Evolutionary conservation across 257 asterid species (phyloP), one percentile per base, ranked within the genome.

Genomic region (Verbena officinalis): DNA sequence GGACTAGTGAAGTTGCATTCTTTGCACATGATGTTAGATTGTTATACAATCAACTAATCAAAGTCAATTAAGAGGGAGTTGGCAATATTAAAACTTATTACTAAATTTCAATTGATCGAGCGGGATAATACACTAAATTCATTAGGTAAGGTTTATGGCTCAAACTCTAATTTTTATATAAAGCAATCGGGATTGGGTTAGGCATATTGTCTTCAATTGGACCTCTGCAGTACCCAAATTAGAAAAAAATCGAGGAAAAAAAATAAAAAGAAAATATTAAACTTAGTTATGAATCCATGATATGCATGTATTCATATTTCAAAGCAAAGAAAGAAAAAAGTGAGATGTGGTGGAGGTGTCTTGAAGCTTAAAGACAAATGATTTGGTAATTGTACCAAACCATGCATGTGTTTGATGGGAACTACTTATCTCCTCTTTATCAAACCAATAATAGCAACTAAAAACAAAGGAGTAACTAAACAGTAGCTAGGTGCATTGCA

Each of bases 321-420:
- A 48, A 55, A 45, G 30, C 59, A 49, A 54, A 42, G 14, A 34
- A 75, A 59, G 13, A 0, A 27, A 27, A 27, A 5, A 2, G 59
- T 51, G 70, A 33, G 17, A 38, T 20, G 38, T 52, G 56, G 62
- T 52, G 48, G 31, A 52, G 51, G 54, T 53, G 24, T 27, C 31
- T 17, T 17, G 27, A 58, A 56, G 21, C 48, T 55, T 11, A 12
- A 13, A 42, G 40, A 49, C 51, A 60, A 49, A 72, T 44, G 49
- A 57, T 67, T 62, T 23, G 77, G 75, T 76, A 60, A 59, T 64
- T 38, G 30, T 42, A 67, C 77, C 81, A 55, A 76, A 62, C 70
- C 46, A 62, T 56, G 69, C 46, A 62, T 56, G 69, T 62, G 55
- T 56, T 33, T 49, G 75, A 67, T 62, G 65, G 30, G 33, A 36